Percentiles rank a stretch among this genome's conserved stretches.
Conservation (phyloP, 163 green algal species). For the Picocystis sp. region DNA sequence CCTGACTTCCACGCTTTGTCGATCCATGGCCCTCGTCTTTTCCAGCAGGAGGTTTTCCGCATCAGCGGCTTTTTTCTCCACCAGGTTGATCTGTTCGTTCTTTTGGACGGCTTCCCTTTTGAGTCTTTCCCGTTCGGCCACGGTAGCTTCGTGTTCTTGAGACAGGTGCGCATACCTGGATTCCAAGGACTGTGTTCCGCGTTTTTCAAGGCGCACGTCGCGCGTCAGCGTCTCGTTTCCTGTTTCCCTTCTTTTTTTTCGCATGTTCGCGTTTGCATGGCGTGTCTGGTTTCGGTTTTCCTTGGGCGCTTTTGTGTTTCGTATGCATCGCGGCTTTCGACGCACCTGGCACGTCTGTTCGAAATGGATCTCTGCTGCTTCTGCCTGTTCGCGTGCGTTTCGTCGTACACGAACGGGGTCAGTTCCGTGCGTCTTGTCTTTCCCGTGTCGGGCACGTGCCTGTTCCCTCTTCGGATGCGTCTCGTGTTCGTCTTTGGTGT, state of each 20-base stretch:
- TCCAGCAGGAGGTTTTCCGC: constrained; percentile 17
- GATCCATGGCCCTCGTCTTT: constrained; percentile 18
- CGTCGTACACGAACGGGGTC: too few species aligned
- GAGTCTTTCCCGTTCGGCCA: constrained; percentile 22
- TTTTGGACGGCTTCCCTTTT: constrained; percentile 7
- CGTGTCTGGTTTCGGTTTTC: too few species aligned
- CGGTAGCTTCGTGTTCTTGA: constrained; percentile 13
- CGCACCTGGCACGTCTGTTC: constrained; percentile 29
- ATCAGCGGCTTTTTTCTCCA: constrained; percentile 3
- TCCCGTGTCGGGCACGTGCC: too few species aligned
- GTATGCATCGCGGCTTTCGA: too few species aligned
- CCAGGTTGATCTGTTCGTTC: not conserved
- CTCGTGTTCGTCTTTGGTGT: too few species aligned
- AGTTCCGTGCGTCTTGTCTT: too few species aligned
- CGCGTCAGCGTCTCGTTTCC: too few species aligned
- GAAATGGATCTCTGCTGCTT: constrained; percentile 24
- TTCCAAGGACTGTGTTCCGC: not conserved
- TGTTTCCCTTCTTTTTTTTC: too few species aligned
- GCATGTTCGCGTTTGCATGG: too few species aligned
- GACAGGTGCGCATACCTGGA: not conserved
- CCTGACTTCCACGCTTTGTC: constrained; percentile 13
- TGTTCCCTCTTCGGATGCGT: too few species aligned
- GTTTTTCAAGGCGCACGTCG: too few species aligned
- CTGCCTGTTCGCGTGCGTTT: constrained; percentile 12
- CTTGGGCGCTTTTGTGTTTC: too few species aligned